phyloP scores from a whole-genome alignment of 345 rosid genomes.

The Viola odorata region DNA sequence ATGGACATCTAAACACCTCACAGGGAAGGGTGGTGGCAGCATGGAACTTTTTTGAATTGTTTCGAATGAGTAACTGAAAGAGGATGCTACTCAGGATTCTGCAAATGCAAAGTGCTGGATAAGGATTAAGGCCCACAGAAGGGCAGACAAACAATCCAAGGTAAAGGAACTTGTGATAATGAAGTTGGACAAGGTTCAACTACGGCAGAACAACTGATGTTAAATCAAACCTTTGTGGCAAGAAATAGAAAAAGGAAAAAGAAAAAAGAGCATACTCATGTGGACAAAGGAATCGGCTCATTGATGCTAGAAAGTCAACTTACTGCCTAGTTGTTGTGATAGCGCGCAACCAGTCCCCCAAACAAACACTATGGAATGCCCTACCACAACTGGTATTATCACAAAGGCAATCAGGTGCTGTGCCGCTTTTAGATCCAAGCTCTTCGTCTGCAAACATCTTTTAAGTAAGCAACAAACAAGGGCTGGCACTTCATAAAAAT shows the following conservation, averaged over 20 bases:
- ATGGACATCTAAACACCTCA: neutral
- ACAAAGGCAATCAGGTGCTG: conserved; percentile 56
- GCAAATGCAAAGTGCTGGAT: neutral
- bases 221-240: neutral
- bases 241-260: neutral
- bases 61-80: neutral
- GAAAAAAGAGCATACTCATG: neutral
- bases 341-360: conserved; percentile 74
- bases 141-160: neutral
- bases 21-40: neutral
- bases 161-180: neutral
- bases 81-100: neutral
- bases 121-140: neutral
- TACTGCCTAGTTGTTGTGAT: conserved; percentile 82
- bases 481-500: neutral
- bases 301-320: conserved; percentile 25
- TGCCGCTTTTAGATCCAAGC: conserved; percentile 53
- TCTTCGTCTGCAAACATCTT: conserved; percentile 47
- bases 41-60: neutral
- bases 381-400: conserved; percentile 63
- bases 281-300: neutral
- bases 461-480: conserved; percentile 10
- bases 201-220: neutral
- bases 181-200: neutral
- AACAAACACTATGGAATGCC: conserved; percentile 66